phyloP scores from a whole-genome alignment of 768 basidiomycete genomes.

The Stropharia rugosoannulata region DNA sequence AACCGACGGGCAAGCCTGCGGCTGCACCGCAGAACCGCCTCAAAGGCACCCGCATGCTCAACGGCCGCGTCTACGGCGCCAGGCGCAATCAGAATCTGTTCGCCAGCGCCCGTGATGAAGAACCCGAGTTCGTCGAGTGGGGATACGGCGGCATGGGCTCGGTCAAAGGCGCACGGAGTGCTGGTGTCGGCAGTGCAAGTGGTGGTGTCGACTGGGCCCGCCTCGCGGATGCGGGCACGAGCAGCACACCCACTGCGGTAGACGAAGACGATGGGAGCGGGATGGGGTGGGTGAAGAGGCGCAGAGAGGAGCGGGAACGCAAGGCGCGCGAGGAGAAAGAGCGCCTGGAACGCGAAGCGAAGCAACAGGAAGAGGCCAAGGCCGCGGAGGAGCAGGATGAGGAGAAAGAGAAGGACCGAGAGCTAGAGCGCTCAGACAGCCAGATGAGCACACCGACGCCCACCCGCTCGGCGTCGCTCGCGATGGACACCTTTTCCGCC shows the following conservation, averaged over 20 bases:
- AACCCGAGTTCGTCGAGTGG: slow-evolving; percentile 92
- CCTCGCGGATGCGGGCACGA: slow-evolving; percentile 16
- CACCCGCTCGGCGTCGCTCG: slow-evolving; percentile 13
- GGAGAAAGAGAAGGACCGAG: slow-evolving; percentile 3
- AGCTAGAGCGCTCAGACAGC: slow-evolving; percentile 10
- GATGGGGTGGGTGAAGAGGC: slow-evolving; percentile 75
- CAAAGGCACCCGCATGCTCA: slow-evolving; percentile 69
- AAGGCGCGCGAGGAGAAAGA: slow-evolving; percentile 27
- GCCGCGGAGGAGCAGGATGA: background rate
- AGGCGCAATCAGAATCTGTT: slow-evolving; percentile 55
- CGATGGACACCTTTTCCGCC: slow-evolving; percentile 6
- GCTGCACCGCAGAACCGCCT: slow-evolving; percentile 9
- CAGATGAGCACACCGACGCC: slow-evolving; percentile 19
- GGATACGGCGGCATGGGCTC: slow-evolving; percentile 87
- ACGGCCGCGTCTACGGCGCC: slow-evolving; percentile 81
- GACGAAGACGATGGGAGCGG: slow-evolving; percentile 84
- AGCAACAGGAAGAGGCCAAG: background rate
- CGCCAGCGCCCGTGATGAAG: slow-evolving; percentile 60
- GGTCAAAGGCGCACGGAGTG: slow-evolving; percentile 39
- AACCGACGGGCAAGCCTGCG: slow-evolving; percentile 7
- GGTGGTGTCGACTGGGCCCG: slow-evolving; percentile 28
- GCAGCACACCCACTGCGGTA: slow-evolving; percentile 15
- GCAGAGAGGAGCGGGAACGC: slow-evolving; percentile 39
- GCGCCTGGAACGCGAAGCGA: slow-evolving; percentile 1
- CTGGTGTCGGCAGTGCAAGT: slow-evolving; percentile 25